phyloP scores from a whole-genome alignment of 2,329 filamentous ascomycete genomes.

The Phialophora verrucosa region DNA sequence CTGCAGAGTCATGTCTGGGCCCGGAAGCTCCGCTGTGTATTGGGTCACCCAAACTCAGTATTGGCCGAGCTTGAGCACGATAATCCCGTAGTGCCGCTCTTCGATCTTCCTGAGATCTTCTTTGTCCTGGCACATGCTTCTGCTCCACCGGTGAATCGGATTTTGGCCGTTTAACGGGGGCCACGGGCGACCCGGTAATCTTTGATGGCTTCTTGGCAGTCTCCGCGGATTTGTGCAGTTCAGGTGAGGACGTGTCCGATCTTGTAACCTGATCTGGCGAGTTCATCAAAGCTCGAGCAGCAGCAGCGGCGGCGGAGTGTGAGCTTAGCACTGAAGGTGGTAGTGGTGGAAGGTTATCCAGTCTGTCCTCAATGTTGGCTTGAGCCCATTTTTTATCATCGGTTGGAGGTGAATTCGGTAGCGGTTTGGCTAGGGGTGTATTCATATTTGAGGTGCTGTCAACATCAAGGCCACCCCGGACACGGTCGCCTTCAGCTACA shows the following conservation, averaged over 20 bases:
- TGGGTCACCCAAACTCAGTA: constrained; percentile 56
- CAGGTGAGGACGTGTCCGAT: constrained; percentile 27
- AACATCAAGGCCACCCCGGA: constrained; percentile 44
- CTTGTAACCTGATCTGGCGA: constrained; percentile 33
- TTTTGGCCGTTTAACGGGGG: constrained; percentile 2
- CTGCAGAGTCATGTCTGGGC: constrained; percentile 62
- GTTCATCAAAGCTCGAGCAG: constrained; percentile 35
- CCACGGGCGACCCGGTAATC: not conserved
- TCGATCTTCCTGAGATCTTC: constrained; percentile 50
- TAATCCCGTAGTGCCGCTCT: constrained; percentile 55
- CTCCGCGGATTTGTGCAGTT: constrained; percentile 19
- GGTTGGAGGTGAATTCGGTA: constrained; percentile 37
- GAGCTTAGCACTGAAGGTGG: constrained; percentile 52
- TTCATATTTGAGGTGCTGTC: constrained; percentile 63
- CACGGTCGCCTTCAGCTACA: constrained; percentile 47
- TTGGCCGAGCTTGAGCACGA: constrained; percentile 56
- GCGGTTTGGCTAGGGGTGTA: constrained; percentile 59
- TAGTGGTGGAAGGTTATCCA: constrained; percentile 49
- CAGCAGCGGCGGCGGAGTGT: constrained; percentile 41
- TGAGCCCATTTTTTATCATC: constrained; percentile 41
- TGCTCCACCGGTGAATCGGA: not conserved
- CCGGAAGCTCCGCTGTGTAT: constrained; percentile 43
- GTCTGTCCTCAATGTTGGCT: constrained; percentile 45
- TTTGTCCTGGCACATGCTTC: constrained; percentile 31
- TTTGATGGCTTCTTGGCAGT: constrained; percentile 4